Base-by-base conservation (phyloP, 192 early-diverging fungal species). In the Entrophospora sp. region DNA sequence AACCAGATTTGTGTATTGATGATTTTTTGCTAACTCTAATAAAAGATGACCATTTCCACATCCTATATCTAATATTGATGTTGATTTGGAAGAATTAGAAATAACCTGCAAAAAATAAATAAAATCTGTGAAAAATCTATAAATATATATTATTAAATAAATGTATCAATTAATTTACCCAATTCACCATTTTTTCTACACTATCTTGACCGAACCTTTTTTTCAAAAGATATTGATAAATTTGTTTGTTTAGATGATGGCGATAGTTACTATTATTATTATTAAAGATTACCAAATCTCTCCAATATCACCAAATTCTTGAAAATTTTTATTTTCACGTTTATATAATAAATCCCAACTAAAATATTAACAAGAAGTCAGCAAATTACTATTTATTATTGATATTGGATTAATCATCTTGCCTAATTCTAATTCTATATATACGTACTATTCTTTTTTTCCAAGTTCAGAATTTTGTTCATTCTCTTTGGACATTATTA, bases 31-130 rank as follows among this genome's bases (percentile, higher is more conserved):
- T 18, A 97, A 77, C 28, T 83, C 87, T 28, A 94, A 70, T 8
- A 97, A 79, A 32, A 97, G 69, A 69, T 97, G 91, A 0, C 94
- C 94, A 71, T 97, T 97, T 20, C 94, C 94, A 65, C 91, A 95
- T 1, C 94, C 93, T 12, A 96, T 79, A 70, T 96, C 94, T 4
- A 95, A 75, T 32, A 92, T 79, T 28, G 67, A 61, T 36, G 67
- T 78, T 67, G 25, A 69, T 69, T 4, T 69, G 65, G 12, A 35
- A 16, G 35, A 58, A 44, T 10, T 72, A 66, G n/a, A 70, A 61
- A 59, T 5, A 24, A 64, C 42, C 38, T 37, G 44, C 18, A n/a
- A 35, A 18, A 18, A 24, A 30, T 12, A 66, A 24, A 14, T 28
- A 10, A 16, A 52, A 5, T 9, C 25, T 31, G 12, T 20, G n/a